These are phyloP conservation scores for Kockiozyma suomiensis DNA, from an alignment of 805 yeast genomes.

Conservation along the genomic window DNA sequence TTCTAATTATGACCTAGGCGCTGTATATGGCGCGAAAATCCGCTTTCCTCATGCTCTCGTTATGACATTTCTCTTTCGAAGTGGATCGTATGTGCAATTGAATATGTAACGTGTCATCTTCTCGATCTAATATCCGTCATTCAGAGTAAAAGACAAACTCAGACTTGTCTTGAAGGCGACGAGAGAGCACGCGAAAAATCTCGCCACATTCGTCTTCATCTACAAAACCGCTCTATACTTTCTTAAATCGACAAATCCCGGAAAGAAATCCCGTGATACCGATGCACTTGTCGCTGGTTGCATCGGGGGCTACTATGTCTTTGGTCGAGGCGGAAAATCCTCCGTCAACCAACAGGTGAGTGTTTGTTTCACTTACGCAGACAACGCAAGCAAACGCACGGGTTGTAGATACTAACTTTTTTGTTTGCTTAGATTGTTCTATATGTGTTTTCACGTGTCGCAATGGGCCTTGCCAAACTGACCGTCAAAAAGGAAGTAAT, in stretches of 20 bases:
- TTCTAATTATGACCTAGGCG: conserved; percentile 44
- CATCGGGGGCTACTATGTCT: conserved; percentile 48
- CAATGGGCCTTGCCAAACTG: conserved; percentile 62
- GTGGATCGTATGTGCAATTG: too few relatives aligned
- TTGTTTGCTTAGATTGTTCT: conserved; percentile 62
- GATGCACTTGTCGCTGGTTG: conserved; percentile 45
- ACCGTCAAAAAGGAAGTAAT: conserved; percentile 40
- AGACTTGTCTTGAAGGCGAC: conserved; percentile 55
- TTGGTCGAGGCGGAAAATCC: conserved; percentile 46
- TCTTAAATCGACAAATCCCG: conserved; percentile 31
- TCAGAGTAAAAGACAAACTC: conserved; percentile 48
- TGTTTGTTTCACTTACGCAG: not conserved
- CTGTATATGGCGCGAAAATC: conserved; percentile 63
- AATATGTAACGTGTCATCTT: too few relatives aligned
- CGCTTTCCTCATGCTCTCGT: conserved; percentile 68
- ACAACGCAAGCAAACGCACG: too few relatives aligned
- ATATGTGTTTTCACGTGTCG: conserved; percentile 69
- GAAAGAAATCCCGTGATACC: conserved; percentile 28
- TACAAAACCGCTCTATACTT: conserved; percentile 49
- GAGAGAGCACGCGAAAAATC: conserved; percentile 55
- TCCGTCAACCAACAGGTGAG: conserved; percentile 36
- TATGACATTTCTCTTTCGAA: conserved; percentile 57
- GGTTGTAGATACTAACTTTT: too few relatives aligned
- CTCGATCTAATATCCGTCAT: too few relatives aligned
- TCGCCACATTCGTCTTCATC: conserved; percentile 58